These are phyloP conservation scores for Hysterangium stoloniferum DNA, from an alignment of 768 basidiomycete species.

Conservation along the genomic window DNA sequence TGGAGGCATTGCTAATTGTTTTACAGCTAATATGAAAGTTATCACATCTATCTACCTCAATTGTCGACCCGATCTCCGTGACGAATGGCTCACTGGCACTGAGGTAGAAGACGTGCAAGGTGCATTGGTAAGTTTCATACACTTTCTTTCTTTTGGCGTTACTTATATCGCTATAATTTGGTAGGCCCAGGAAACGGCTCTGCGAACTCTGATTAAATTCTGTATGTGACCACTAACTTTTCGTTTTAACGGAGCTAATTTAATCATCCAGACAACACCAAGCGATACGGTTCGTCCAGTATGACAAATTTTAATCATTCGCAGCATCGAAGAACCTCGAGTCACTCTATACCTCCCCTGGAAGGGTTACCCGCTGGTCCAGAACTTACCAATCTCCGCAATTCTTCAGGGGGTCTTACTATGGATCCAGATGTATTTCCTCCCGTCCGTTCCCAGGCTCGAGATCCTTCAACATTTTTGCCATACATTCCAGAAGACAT, in stretches of 20 bases:
- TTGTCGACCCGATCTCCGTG: constrained; percentile 91
- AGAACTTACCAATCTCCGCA: constrained; percentile 61
- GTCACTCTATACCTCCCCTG: constrained; percentile 65
- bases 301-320: neutral
- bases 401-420: constrained; percentile 65
- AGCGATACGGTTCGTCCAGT: constrained; percentile 61
- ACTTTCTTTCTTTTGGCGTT: constrained; percentile 5
- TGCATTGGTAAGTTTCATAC: constrained; percentile 54
- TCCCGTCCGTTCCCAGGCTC: constrained; percentile 79
- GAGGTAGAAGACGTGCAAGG: constrained; percentile 91
- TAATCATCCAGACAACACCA: constrained; percentile 65
- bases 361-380: constrained; percentile 72
- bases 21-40: constrained; percentile 95
- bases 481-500: constrained; percentile 92
- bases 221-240: constrained; percentile 46
- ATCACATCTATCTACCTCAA: constrained; percentile 98
- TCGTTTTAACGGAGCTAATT: constrained; percentile 11
- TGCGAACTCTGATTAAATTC: constrained; percentile 90
- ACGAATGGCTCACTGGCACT: constrained; percentile 93
- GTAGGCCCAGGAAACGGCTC: constrained; percentile 93
- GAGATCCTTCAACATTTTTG: constrained; percentile 75
- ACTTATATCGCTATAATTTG: neutral
- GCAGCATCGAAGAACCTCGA: constrained; percentile 68
- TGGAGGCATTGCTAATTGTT: neutral
- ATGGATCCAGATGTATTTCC: constrained; percentile 93